Evolutionary conservation across 83 land plant genomes (phyloP).

Genomic region (Picea abies): DNA sequence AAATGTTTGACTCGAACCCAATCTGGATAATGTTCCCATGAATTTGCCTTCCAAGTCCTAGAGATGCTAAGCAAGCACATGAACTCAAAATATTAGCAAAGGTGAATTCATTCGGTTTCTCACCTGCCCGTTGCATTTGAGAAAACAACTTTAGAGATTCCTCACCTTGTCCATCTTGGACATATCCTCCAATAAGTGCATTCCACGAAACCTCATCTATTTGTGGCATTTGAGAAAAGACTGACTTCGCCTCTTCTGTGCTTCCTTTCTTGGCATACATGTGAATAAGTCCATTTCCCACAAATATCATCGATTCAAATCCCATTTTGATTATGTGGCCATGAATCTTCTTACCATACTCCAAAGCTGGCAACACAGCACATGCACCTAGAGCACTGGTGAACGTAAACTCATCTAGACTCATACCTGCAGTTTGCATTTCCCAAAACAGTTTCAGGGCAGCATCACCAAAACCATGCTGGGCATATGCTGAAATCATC

Average conservation of each 20-base stretch:
- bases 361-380: constrained; percentile 31
- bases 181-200: constrained; percentile 25
- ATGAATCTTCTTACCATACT: constrained; percentile 57
- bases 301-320: constrained; percentile 24
- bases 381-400: constrained; percentile 57
- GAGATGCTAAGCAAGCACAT: constrained; percentile 26
- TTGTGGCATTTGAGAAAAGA: neutral
- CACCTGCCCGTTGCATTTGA: constrained; percentile 21
- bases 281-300: constrained; percentile 42
- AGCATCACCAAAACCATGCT: constrained; percentile 34
- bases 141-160: constrained; percentile 22
- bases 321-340: constrained; percentile 28
- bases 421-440: constrained; percentile 41
- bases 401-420: constrained; percentile 45
- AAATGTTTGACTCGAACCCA: constrained; percentile 17
- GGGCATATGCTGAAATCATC: constrained; percentile 41
- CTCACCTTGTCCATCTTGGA: neutral
- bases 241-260: neutral
- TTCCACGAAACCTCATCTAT: constrained; percentile 29
- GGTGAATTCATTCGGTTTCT: constrained; percentile 50
- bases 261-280: constrained; percentile 49
- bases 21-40: constrained; percentile 32
- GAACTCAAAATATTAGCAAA: constrained; percentile 56
- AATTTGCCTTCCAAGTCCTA: constrained; percentile 35
- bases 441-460: constrained; percentile 30